phyloP scores from a whole-genome alignment of 2,329 filamentous ascomycete species.

The Botryotinia globosa region DNA sequence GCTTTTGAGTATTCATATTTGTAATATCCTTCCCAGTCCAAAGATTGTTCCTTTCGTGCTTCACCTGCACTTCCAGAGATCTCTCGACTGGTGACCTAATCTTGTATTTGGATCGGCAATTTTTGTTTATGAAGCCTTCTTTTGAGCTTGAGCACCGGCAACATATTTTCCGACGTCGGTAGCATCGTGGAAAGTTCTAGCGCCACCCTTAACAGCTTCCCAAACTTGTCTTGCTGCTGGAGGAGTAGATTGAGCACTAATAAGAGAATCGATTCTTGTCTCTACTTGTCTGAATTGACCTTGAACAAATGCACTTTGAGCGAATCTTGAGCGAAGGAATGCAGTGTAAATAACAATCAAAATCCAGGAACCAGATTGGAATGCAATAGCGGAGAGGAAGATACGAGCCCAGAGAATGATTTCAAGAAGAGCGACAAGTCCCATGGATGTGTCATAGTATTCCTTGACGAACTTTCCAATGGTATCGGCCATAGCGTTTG shows the following conservation, averaged over 20 bases:
- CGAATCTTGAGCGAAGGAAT: constrained; percentile 87
- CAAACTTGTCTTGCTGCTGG: constrained; percentile 76
- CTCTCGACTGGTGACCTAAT: not conserved
- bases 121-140: constrained; percentile 50
- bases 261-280: constrained; percentile 73
- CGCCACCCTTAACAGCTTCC: constrained; percentile 71
- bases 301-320: constrained; percentile 93
- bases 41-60: constrained; percentile 3
- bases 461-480: constrained; percentile 95
- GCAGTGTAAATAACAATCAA: constrained; percentile 80
- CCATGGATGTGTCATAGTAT: constrained; percentile 97
- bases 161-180: constrained; percentile 78
- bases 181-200: constrained; percentile 71
- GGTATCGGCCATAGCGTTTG: constrained; percentile 65
- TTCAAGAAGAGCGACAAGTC: constrained; percentile 83
- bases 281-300: constrained; percentile 69
- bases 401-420: constrained; percentile 84
- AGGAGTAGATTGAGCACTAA: constrained; percentile 83
- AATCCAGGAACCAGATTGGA: constrained; percentile 89
- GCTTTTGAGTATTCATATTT: not conserved
- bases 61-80: constrained; percentile 13
- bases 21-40: not conserved
- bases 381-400: constrained; percentile 75
- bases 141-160: constrained; percentile 53
- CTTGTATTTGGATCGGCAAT: not conserved